Evolutionary conservation across 108 stramenopile genomes (phyloP), one percentile per base, ranked within the genome.

Genomic region (Pseudonitzschia multistriata): DNA sequence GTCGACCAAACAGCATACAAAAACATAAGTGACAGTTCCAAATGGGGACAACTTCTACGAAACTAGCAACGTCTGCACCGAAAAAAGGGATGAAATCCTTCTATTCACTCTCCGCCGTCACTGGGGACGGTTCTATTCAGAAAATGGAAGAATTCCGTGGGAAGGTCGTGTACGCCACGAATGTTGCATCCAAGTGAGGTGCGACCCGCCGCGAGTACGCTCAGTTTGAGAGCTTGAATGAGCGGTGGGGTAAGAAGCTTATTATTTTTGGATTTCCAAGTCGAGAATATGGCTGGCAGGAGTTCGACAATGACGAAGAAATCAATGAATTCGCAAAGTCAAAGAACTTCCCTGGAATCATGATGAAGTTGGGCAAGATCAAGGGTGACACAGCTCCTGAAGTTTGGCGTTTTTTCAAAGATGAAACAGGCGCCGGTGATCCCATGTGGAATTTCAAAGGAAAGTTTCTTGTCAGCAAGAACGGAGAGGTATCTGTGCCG

Each of bases 171-270:
- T 80, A 80, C 27, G 79, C 79, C 6, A 80, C 79, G 54, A 80
- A 80, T 37, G 79, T 80, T 4, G 79, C 79, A 15, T 76, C 74
- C 3, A 67, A 68, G 64, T 80, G 79, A 80, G 79, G 79, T 45
- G 57, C 60, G 33, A 80, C 79, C 66, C 36, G 42, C 70, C 79
- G 79, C 49, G 79, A 80, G 74, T 80, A 80, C 72, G 79, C 79
- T 67, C 74, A 55, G 36, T 74, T 79, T 48, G 73, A 79, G 66
- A 47, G 63, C 31, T 70, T 78, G 68, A 52, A 68, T 50, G 27
- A 78, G 30, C 66, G 67, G 70, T 70, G 69, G 69, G 73, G 77
- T n/a, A 63, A 70, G n/a, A 48, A 71, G 34, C 62, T 81, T 19
- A 63, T 70, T 33, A 71, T 81, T 40, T 35, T 81, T 47, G 78